These are phyloP conservation scores for Eleusine coracana DNA, from an alignment of 176 grass and related monocot species.

Conservation along the genomic window DNA sequence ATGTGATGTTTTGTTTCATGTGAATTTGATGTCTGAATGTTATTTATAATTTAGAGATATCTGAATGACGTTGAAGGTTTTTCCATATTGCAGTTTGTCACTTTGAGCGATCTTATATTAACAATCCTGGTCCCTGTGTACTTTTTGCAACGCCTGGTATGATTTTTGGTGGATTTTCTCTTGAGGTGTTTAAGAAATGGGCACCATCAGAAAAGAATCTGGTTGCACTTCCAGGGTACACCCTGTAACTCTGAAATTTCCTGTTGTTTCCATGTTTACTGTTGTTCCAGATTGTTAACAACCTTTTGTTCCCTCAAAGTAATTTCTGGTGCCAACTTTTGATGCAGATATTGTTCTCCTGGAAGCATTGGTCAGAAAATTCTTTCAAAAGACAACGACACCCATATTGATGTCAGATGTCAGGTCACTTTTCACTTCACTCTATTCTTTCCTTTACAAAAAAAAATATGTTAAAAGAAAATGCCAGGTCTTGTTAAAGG, in stretches of 20 bases:
- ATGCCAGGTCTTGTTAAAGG: background rate
- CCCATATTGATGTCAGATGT: constrained; percentile 86
- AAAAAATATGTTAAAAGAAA: background rate
- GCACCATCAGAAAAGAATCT: constrained; percentile 90
- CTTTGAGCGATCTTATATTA: constrained; percentile 85
- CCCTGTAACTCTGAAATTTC: background rate
- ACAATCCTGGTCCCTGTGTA: constrained; percentile 84
- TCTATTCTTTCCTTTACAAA: background rate
- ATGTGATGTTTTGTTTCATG: background rate
- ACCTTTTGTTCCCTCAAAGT: background rate
- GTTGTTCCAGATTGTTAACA: background rate
- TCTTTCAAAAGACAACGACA: constrained; percentile 55
- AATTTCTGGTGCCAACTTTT: constrained; percentile 1
- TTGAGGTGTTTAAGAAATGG: constrained; percentile 97
- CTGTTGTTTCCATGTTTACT: constrained; percentile 17
- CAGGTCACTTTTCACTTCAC: constrained; percentile 60
- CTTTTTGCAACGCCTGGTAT: constrained; percentile 99
- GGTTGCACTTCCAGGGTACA: constrained; percentile 88
- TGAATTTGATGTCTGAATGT: background rate
- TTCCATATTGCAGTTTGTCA: constrained; percentile 62
- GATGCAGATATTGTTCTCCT: constrained; percentile 90
- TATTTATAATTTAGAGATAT: background rate
- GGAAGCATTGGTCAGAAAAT: constrained; percentile 75
- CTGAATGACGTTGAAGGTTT: constrained; percentile 8
- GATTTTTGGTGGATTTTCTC: constrained; percentile 94